Conservation (phyloP, 2,329 filamentous ascomycete species). For the Fusarium nurragi region DNA sequence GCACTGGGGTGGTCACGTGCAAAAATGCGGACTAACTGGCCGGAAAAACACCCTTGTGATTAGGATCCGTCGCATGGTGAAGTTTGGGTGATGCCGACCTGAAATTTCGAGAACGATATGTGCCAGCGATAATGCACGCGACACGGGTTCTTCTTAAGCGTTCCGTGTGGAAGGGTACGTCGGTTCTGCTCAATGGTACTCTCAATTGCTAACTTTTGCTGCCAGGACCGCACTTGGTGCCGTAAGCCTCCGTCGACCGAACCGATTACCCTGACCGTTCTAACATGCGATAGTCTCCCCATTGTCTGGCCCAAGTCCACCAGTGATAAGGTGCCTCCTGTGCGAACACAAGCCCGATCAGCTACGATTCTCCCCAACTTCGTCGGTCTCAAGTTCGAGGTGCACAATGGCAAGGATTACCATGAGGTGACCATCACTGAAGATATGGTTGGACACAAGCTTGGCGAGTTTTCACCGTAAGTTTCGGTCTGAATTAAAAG, state of each 20-base stretch:
- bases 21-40: conserved; percentile 9
- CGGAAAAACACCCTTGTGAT: conserved; percentile 29
- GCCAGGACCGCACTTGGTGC: conserved; percentile 62
- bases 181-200: not conserved
- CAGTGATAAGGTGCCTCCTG: conserved; percentile 73
- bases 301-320: conserved; percentile 67
- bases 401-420: conserved; percentile 92
- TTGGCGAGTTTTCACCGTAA: conserved; percentile 91
- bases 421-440: conserved; percentile 85
- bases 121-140: conserved; percentile 67
- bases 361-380: conserved; percentile 94
- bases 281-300: conserved; percentile 60
- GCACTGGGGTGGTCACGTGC: conserved; percentile 21
- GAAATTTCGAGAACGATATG: conserved; percentile 42
- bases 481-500: conserved; percentile 50
- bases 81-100: conserved; percentile 28
- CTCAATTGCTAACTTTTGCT: conserved; percentile 34
- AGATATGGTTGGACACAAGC: conserved; percentile 95
- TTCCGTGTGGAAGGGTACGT: conserved; percentile 87
- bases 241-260: conserved; percentile 53
- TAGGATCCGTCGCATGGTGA: conserved; percentile 25
- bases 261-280: conserved; percentile 37
- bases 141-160: conserved; percentile 75
- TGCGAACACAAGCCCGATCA: conserved; percentile 85
- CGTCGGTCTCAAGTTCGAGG: conserved; percentile 86